These are phyloP conservation scores for Byssochlamys sp. DNA, from an alignment of 2,329 filamentous ascomycete genomes.

Conservation along the genomic window DNA sequence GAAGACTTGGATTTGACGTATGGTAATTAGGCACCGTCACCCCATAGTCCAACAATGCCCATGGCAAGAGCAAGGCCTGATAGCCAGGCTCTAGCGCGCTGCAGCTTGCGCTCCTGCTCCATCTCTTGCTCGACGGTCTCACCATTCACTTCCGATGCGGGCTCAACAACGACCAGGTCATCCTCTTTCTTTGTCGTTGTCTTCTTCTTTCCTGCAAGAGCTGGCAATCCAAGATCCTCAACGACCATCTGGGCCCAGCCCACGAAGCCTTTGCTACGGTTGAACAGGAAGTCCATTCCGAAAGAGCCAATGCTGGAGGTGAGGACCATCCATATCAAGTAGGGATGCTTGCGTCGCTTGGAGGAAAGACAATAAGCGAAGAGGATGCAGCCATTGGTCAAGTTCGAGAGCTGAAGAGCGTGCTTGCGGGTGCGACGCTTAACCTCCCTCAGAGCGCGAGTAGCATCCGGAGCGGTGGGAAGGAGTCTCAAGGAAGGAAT, in stretches of 20 bases:
- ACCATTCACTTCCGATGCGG: conserved; percentile 35
- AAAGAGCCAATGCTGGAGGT: conserved; percentile 41
- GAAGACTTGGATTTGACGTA: not conserved
- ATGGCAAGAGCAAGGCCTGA: conserved; percentile 36
- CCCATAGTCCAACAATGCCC: conserved; percentile 42
- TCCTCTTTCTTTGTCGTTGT: conserved; percentile 23
- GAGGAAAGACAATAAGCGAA: conserved; percentile 72
- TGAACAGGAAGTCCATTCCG: conserved; percentile 62
- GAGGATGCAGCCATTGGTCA: conserved; percentile 63
- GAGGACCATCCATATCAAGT: conserved; percentile 74
- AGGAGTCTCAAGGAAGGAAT: conserved; percentile 73
- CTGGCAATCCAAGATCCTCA: conserved; percentile 36
- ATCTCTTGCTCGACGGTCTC: conserved; percentile 37
- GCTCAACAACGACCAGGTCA: conserved; percentile 28
- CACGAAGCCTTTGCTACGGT: conserved; percentile 50
- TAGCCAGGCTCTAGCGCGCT: conserved; percentile 29
- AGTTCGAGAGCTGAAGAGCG: conserved; percentile 55
- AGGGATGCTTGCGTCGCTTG: conserved; percentile 67
- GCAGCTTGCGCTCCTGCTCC: conserved; percentile 31
- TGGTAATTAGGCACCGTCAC: conserved; percentile 27
- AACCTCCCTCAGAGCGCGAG: conserved; percentile 61
- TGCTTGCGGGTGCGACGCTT: conserved; percentile 55
- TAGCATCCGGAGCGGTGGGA: conserved; percentile 62
- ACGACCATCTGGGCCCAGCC: conserved; percentile 21
- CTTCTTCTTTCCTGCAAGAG: conserved; percentile 7